Evolutionary conservation across 164 flowering plant genomes (phyloP).

Genomic region (Warburgia ugandensis): DNA sequence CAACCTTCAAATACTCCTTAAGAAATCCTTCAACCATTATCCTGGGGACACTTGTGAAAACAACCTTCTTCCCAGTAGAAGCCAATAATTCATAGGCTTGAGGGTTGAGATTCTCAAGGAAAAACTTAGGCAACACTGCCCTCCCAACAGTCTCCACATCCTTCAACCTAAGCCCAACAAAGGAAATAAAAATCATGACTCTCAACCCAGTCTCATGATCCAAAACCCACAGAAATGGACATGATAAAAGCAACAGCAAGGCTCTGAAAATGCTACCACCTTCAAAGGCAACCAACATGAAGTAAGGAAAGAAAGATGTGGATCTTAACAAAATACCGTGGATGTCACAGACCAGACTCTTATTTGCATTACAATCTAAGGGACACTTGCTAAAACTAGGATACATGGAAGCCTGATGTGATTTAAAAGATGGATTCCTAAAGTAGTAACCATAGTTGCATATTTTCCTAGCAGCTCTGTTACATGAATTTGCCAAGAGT

Average conservation of each 20-base stretch:
- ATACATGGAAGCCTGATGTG: constrained; percentile 18
- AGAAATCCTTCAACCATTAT: constrained; percentile 82
- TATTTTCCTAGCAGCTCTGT: constrained; percentile 48
- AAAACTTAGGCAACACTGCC: constrained; percentile 84
- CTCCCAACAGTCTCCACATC: constrained; percentile 50
- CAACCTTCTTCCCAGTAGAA: constrained; percentile 31
- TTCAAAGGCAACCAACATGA: constrained; percentile 19
- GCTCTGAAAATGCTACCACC: constrained; percentile 16
- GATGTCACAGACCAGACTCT: constrained; percentile 56
- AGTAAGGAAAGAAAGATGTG: constrained; percentile 18
- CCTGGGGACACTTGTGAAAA: constrained; percentile 59
- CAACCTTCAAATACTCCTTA: constrained; percentile 55
- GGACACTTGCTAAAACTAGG: constrained; percentile 37
- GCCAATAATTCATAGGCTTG: constrained; percentile 45
- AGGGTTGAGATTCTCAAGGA: constrained; percentile 51
- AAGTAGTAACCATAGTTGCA: constrained; percentile 26
- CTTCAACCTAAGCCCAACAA: constrained; percentile 56
- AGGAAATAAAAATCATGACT: constrained; percentile 63
- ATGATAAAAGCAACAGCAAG: constrained; percentile 8
- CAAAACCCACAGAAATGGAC: constrained; percentile 8
- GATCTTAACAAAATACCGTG: constrained; percentile 18
- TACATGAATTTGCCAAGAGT: constrained; percentile 44
- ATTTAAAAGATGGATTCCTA: constrained; percentile 20
- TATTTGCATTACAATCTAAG: constrained; percentile 17
- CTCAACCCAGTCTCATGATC: constrained; percentile 26